Conservation (phyloP, 768 basidiomycete genomes). For the Mycena latifolia region DNA sequence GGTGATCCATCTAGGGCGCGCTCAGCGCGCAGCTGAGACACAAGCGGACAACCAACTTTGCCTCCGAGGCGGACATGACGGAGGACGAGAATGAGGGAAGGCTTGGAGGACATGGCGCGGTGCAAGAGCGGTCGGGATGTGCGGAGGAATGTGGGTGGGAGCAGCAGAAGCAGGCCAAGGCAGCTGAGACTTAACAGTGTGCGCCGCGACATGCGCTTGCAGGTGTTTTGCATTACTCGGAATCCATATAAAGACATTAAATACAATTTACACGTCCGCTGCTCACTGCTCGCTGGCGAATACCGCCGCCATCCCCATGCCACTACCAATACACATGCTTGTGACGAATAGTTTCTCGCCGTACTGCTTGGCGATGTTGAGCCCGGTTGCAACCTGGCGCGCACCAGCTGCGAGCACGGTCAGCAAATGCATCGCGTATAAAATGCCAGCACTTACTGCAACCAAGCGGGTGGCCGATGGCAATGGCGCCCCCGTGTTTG, state of each 20-base stretch:
- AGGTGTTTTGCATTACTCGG: not conserved
- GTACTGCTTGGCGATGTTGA: constrained; percentile 84
- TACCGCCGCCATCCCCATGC: constrained; percentile 92
- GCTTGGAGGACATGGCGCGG: constrained; percentile 30
- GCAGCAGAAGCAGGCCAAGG: not conserved
- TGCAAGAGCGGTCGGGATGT: not conserved
- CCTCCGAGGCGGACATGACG: constrained; percentile 65
- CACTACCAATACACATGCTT: constrained; percentile 91
- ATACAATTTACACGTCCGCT: constrained; percentile 4
- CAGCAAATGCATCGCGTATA: constrained; percentile 23
- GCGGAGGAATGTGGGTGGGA: not conserved
- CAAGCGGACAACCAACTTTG: constrained; percentile 59
- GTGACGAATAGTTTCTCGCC: constrained; percentile 85
- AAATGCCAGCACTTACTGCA: constrained; percentile 78
- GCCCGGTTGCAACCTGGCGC: constrained; percentile 88
- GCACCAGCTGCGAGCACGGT: constrained; percentile 70
- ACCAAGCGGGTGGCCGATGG: constrained; percentile 90
- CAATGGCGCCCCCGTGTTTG: constrained; percentile 89
- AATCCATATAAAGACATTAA: constrained; percentile 5
- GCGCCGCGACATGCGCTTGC: not conserved
- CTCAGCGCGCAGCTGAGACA: not conserved
- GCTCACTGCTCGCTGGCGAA: constrained; percentile 86
- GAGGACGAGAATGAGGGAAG: constrained; percentile 60
- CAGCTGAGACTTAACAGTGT: not conserved
- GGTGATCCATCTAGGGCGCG: constrained; percentile 77